phyloP scores from a whole-genome alignment of 176 grass and related monocot species.

The Cenchrus purpureus region DNA sequence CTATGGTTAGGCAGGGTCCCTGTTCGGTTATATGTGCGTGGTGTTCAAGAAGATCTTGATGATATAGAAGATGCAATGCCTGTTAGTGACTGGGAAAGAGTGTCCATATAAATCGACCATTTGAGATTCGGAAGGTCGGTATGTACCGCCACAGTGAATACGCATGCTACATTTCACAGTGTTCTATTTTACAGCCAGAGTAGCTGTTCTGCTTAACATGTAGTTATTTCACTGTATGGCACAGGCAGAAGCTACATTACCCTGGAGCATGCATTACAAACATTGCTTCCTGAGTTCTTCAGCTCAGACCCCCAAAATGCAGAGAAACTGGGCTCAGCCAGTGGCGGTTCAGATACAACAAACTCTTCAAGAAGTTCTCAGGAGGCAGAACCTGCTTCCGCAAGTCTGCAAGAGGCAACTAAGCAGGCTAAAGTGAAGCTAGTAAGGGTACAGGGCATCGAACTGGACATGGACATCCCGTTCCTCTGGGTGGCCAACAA shows the following conservation, averaged over 20 bases:
- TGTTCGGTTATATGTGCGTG: conserved; percentile 83
- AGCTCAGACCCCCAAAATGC: conserved; percentile 6
- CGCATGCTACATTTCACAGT: neutral
- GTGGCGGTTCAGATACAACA: conserved; percentile 28
- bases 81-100: conserved; percentile 74
- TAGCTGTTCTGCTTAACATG: neutral
- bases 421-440: conserved; percentile 53
- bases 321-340: conserved; percentile 22
- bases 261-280: conserved; percentile 63
- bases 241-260: conserved; percentile 65
- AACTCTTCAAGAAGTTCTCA: conserved; percentile 8
- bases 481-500: conserved; percentile 93
- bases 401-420: neutral
- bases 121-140: conserved; percentile 76
- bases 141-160: conserved; percentile 2
- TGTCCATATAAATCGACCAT: conserved; percentile 86
- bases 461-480: conserved; percentile 73
- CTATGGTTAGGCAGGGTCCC: conserved; percentile 90
- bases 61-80: conserved; percentile 75
- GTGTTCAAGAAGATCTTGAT: conserved; percentile 62
- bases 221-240: neutral
- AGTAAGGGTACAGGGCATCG: conserved; percentile 86
- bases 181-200: neutral
- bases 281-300: conserved; percentile 77
- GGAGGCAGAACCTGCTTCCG: conserved; percentile 2